Evolutionary conservation across 768 basidiomycete species (phyloP).

Genomic region (Phaffia tasmanica): DNA sequence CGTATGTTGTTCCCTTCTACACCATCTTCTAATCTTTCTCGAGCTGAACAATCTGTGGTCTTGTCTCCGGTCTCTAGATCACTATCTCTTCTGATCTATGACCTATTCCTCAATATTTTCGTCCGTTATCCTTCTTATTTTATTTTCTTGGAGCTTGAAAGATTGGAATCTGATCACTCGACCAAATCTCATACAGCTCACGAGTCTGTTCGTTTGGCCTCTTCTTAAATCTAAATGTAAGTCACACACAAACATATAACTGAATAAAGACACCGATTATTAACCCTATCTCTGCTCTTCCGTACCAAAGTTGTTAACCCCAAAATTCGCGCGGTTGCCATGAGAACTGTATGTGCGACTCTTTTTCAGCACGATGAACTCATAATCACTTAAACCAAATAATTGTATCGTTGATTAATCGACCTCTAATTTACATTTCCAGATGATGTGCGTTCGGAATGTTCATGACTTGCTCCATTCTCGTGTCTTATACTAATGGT

Average conservation of each 20-base stretch:
- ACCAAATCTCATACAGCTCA: not conserved
- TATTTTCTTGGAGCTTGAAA: not conserved
- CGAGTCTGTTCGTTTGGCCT: slow-evolving; percentile 23
- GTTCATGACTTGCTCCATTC: not conserved
- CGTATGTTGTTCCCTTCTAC: slow-evolving; percentile 4
- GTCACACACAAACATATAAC: not conserved
- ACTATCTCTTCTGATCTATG: slow-evolving; percentile 18
- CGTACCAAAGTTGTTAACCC: slow-evolving; percentile 11
- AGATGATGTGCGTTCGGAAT: not conserved
- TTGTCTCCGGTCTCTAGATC: slow-evolving; percentile 1
- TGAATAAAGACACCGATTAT: not conserved
- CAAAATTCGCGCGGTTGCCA: slow-evolving; percentile 19
- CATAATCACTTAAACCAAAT: too few species aligned
- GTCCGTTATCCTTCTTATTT: not conserved
- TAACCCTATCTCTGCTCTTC: not conserved
- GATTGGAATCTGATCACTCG: not conserved
- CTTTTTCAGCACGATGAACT: not conserved
- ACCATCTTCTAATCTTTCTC: not conserved
- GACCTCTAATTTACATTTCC: not conserved
- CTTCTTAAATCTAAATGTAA: slow-evolving; percentile 16
- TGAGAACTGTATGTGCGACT: slow-evolving; percentile 11
- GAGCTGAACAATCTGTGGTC: not conserved
- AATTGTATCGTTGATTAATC: not conserved
- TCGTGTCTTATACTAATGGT: not conserved
- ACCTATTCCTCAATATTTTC: slow-evolving; percentile 26